Evolutionary conservation across 1,284 basidiomycete species (phyloP), one percentile per base, ranked within the genome.

Genomic region (Porogramme epimiltina): DNA sequence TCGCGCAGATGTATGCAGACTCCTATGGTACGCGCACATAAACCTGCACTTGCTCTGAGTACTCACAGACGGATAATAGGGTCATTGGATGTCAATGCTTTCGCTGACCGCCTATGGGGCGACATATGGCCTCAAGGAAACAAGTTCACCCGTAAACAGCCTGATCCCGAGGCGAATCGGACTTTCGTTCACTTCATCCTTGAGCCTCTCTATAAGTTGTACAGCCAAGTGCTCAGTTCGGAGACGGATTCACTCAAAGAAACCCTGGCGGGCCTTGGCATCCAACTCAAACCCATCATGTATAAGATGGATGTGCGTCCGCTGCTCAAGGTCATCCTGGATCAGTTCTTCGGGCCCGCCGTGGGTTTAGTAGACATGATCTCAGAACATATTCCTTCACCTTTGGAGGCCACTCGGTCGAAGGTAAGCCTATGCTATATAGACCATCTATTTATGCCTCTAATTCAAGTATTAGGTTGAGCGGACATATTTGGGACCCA

Each of bases 261-360:
- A 47, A 98, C 95, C 1, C 77, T 99, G n/a, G 77, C 77, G 6
- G 76, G 78, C 15, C 78, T 99, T 33, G 85, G 87, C 4, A 99
- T 99, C 64, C 80, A 84, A 43, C 76, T 99, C 60, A 97, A 96
- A 72, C 91, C 94, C 0, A 80, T 95, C 36, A 92, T 93, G 80
- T 99, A 89, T 80, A 98, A 98, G 78, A 96, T 98, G 88, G 97
- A 99, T 68, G 95, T 96, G 8, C 79, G 95, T 48, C 96, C 97
- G 3, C 73, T 99, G 52, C 77, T 99, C 57, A 96, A 97, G 74
- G 91, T 92, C 40, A 89, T 98, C 3, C 75, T 98, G 57, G 90
- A 91, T 63, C 93, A 98, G 63, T 99, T 99, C 79, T 98, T 99
- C 65, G 96, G 97, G 3, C 84, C 87, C 13, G 77, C 92, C 2